These are phyloP conservation scores for Petrea volubilis DNA, from an alignment of 257 asterid species.

Conservation along the genomic window DNA sequence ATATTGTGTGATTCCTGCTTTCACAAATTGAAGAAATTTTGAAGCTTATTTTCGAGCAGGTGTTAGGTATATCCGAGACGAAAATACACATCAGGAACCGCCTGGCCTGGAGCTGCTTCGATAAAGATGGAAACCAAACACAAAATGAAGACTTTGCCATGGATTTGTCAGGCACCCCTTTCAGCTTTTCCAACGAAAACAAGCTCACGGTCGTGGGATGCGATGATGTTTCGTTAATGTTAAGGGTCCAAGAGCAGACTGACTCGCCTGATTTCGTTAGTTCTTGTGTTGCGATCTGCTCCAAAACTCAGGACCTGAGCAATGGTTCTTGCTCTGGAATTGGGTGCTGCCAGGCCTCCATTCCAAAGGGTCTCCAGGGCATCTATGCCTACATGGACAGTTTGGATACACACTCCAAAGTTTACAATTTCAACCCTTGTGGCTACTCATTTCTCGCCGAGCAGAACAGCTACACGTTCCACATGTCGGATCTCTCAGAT, in stretches of 20 bases:
- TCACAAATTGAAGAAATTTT: no score
- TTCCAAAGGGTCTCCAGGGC: constrained; percentile 34
- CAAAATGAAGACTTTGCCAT: background rate
- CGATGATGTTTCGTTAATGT: constrained; percentile 13
- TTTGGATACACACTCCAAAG: background rate
- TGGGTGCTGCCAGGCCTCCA: constrained; percentile 46
- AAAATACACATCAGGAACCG: constrained; percentile 14
- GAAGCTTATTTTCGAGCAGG: no score
- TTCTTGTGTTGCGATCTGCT: constrained; percentile 37
- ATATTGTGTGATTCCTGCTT: no score
- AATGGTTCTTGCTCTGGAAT: constrained; percentile 41
- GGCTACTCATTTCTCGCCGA: constrained; percentile 38
- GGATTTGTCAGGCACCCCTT: constrained; percentile 19
- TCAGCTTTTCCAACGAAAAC: constrained; percentile 30
- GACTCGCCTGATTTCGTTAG: background rate
- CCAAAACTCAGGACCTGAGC: constrained; percentile 25
- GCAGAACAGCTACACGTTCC: constrained; percentile 21
- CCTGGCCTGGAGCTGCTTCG: constrained; percentile 23
- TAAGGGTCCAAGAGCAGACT: background rate
- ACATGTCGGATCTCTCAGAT: constrained; percentile 23
- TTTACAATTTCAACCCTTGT: constrained; percentile 33
- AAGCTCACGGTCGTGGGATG: constrained; percentile 39
- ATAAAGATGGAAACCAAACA: background rate
- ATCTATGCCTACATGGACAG: background rate
- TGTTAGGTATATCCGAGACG: constrained; percentile 21